Evolutionary conservation across 2,329 filamentous ascomycete genomes (phyloP).

Genomic region (Diplodia seriata): DNA sequence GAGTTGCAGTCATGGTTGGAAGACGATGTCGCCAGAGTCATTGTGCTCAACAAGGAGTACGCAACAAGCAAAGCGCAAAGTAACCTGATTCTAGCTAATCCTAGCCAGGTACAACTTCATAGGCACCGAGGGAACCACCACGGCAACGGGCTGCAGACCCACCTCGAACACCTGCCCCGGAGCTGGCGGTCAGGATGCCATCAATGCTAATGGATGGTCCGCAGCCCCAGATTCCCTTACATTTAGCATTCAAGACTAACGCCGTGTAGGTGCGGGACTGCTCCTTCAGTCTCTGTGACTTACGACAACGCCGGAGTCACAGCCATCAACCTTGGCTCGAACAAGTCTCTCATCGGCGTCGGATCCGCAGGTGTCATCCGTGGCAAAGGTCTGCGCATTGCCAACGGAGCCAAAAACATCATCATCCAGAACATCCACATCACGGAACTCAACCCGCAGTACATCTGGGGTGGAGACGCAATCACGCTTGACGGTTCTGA

Average conservation of each 20-base stretch:
- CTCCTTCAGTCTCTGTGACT: conserved; percentile 50
- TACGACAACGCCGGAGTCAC: conserved; percentile 61
- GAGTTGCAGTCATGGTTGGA: conserved; percentile 67
- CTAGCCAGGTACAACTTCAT: conserved; percentile 59
- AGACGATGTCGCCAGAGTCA: conserved; percentile 61
- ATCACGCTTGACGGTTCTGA: conserved; percentile 44
- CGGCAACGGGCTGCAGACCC: conserved; percentile 64
- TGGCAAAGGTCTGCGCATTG: conserved; percentile 62
- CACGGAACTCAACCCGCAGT: conserved; percentile 49
- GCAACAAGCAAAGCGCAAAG: conserved; percentile 34
- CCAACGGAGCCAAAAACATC: conserved; percentile 56
- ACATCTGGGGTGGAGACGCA: conserved; percentile 48
- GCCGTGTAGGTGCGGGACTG: conserved; percentile 59
- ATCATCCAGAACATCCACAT: conserved; percentile 58
- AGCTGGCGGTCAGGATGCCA: conserved; percentile 65
- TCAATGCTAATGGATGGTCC: conserved; percentile 67
- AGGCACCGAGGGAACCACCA: conserved; percentile 61
- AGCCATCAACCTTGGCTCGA: conserved; percentile 61
- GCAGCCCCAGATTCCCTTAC: neutral
- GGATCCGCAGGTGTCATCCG: conserved; percentile 62
- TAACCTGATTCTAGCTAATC: conserved; percentile 35
- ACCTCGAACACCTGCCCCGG: conserved; percentile 54
- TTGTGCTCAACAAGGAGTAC: conserved; percentile 61
- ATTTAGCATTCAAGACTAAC: conserved; percentile 55
- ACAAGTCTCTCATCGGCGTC: conserved; percentile 65